These are phyloP conservation scores for Thalassiosira mediterranea DNA, from an alignment of 352 stramenopile genomes.

Conservation along the genomic window DNA sequence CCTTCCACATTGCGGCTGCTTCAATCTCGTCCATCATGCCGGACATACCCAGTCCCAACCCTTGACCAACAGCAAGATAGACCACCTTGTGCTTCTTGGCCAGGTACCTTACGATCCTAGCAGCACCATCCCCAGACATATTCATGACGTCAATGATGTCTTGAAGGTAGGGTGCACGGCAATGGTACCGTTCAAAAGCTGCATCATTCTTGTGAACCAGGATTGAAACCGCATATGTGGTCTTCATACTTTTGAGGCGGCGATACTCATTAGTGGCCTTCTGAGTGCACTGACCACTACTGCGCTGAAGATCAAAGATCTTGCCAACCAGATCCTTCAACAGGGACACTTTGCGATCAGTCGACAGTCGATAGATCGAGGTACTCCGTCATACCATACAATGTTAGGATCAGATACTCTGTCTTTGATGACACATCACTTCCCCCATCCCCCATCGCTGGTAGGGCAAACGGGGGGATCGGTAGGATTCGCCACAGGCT, in stretches of 20 bases:
- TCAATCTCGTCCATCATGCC: conserved; percentile 23
- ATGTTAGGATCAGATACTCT: too few species aligned
- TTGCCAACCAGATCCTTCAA: background rate
- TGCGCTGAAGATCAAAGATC: background rate
- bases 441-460: too few species aligned
- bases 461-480: too few species aligned
- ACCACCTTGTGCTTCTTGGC: background rate
- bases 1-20: conserved; percentile 15
- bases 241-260: background rate
- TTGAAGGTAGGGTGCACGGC: conserved; percentile 1
- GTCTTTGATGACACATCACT: too few species aligned
- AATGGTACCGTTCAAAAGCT: conserved; percentile 9
- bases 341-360: background rate
- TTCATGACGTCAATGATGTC: conserved; percentile 2
- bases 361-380: too few species aligned
- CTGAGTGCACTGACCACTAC: background rate
- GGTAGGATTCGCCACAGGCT: too few species aligned
- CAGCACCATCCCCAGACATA: background rate
- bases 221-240: background rate
- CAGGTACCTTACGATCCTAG: background rate
- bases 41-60: background rate
- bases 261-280: background rate
- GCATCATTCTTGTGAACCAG: background rate
- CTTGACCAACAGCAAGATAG: background rate
- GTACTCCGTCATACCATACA: too few species aligned